Percentiles rank a stretch among this genome's conserved stretches.
Conservation (phyloP, 768 basidiomycete species). For the Hortiboletus campestris region DNA sequence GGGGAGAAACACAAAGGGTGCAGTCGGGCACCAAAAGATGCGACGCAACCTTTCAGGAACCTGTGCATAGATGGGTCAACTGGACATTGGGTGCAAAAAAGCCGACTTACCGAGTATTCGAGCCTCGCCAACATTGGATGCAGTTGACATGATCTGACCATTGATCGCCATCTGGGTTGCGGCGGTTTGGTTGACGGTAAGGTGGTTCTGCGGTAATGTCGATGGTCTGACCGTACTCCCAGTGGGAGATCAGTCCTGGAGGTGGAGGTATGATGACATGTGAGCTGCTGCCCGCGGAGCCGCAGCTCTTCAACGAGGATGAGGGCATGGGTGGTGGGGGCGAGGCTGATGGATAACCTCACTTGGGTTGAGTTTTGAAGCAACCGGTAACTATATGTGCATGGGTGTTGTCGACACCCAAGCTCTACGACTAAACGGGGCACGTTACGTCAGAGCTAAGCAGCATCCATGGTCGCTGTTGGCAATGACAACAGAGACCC, state of each 20-base stretch:
- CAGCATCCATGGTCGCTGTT: no score
- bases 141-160: slow-evolving; percentile 26
- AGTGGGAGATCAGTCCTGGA: slow-evolving; percentile 24
- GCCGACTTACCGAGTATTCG: neutral
- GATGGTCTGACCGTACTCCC: slow-evolving; percentile 32
- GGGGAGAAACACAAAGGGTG: no score
- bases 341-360: slow-evolving; percentile 19
- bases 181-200: slow-evolving; percentile 38
- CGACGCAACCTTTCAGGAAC: neutral
- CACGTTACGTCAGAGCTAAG: no score
- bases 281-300: slow-evolving; percentile 27
- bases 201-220: slow-evolving; percentile 26
- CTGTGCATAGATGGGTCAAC: neutral
- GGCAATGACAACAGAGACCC: no score
- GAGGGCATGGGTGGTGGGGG: slow-evolving; percentile 27
- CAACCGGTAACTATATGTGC: no score
- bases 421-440: no score
- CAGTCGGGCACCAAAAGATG: neutral
- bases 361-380: no score
- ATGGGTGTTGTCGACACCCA: no score
- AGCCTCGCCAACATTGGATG: neutral
- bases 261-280: slow-evolving; percentile 28
- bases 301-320: slow-evolving; percentile 29
- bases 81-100: no score
- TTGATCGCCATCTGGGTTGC: slow-evolving; percentile 39